Percentiles rank a stretch among this genome's conserved stretches.
These are phyloP conservation scores for Simmondsia chinensis DNA, from an alignment of 148 eudicot species.

Conservation along the genomic window DNA sequence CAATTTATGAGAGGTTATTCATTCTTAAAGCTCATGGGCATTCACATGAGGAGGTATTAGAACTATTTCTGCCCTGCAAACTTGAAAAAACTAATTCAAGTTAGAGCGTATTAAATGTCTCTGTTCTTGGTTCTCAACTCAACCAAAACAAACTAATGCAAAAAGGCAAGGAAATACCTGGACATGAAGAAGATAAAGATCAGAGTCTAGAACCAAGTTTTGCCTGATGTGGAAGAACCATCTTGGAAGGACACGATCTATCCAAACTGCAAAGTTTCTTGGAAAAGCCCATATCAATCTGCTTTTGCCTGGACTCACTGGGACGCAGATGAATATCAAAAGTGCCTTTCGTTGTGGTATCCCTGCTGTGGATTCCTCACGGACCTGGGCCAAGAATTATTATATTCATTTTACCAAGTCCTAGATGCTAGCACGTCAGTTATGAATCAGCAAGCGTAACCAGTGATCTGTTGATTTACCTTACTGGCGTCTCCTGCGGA, in stretches of 20 bases:
- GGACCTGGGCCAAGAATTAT: not conserved
- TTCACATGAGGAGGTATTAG: too few species aligned
- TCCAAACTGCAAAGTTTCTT: constrained; percentile 67
- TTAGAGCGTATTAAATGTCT: too few species aligned
- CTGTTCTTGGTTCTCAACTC: too few species aligned
- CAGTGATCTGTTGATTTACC: constrained; percentile 14
- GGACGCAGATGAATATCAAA: constrained; percentile 62
- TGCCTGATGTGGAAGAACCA: constrained; percentile 75
- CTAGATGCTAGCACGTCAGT: too few species aligned
- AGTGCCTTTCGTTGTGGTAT: constrained; percentile 22
- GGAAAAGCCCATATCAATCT: constrained; percentile 71
- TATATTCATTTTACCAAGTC: too few species aligned
- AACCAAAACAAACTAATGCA: too few species aligned
- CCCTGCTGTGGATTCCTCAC: constrained; percentile 28
- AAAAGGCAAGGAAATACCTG: constrained; percentile 39
- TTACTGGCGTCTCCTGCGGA: constrained; percentile 16
- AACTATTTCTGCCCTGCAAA: too few species aligned
- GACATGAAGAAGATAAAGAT: constrained; percentile 69
- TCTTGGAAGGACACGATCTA: constrained; percentile 62
- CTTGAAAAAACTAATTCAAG: too few species aligned
- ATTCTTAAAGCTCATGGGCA: not conserved
- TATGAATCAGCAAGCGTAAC: too few species aligned
- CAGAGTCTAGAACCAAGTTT: constrained; percentile 73
- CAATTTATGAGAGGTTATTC: not conserved
- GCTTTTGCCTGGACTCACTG: constrained; percentile 87